A percentile compares a stretch with the other conserved stretches of the same genome.
Conservation (phyloP, 768 basidiomycete genomes). For the Lentinula sp. region DNA sequence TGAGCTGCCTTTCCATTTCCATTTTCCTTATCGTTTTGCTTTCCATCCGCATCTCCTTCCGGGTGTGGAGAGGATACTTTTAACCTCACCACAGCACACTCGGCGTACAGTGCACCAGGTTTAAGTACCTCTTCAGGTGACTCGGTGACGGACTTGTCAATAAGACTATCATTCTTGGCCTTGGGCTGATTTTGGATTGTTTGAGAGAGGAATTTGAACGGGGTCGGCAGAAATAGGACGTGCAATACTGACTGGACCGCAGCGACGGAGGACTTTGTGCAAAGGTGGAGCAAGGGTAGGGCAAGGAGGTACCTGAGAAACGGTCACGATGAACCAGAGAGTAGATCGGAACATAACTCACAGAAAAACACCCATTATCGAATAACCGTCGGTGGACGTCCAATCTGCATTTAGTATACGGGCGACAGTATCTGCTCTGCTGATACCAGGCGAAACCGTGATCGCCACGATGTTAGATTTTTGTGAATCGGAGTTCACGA, state of each 20-base stretch:
- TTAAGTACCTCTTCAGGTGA: slow-evolving; percentile 59
- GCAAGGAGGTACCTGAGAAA: slow-evolving; percentile 54
- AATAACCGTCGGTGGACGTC: slow-evolving; percentile 27
- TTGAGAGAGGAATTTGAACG: slow-evolving; percentile 50
- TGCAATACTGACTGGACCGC: slow-evolving; percentile 78
- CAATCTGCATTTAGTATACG: slow-evolving; percentile 46
- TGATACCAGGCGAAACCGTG: slow-evolving; percentile 72
- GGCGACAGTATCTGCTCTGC: slow-evolving; percentile 63
- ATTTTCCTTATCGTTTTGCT: slow-evolving; percentile 7
- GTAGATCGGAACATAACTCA: slow-evolving; percentile 23
- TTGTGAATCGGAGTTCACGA: slow-evolving; percentile 37
- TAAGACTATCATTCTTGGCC: background rate
- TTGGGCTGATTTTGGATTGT: slow-evolving; percentile 5
- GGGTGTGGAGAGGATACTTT: slow-evolving; percentile 24
- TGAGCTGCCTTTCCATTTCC: slow-evolving; percentile 18
- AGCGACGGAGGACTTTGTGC: slow-evolving; percentile 61
- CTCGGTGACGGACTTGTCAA: slow-evolving; percentile 10
- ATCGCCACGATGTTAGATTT: slow-evolving; percentile 73
- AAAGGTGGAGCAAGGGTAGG: slow-evolving; percentile 60
- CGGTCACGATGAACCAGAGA: slow-evolving; percentile 18
- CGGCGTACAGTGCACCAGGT: slow-evolving; percentile 72
- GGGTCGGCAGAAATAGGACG: slow-evolving; percentile 75
- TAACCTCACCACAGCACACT: slow-evolving; percentile 61
- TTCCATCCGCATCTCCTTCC: slow-evolving; percentile 6
- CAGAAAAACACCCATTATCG: slow-evolving; percentile 42